These are phyloP conservation scores for Plenodomus lindquistii DNA, from an alignment of 2,329 filamentous ascomycete species.

Conservation along the genomic window DNA sequence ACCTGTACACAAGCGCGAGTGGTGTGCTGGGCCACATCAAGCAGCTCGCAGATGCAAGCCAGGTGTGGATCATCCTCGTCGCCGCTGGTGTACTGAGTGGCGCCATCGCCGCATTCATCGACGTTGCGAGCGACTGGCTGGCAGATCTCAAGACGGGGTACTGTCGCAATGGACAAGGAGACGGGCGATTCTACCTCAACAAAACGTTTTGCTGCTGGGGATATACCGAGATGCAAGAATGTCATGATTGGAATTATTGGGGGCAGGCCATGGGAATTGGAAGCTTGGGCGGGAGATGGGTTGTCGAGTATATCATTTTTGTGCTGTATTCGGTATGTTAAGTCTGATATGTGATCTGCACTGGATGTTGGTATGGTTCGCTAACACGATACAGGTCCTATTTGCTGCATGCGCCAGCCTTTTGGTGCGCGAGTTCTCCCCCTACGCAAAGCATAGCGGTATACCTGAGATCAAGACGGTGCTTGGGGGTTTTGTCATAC, in stretches of 20 bases:
- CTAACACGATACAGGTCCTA: conserved; percentile 59
- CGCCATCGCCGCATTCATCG: conserved; percentile 82
- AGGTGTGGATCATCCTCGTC: conserved; percentile 89
- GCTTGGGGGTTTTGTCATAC: conserved; percentile 89
- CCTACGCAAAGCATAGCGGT: conserved; percentile 90
- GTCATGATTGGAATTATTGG: conserved; percentile 87
- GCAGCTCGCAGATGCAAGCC: conserved; percentile 78
- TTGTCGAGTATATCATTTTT: conserved; percentile 87
- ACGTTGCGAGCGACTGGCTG: conserved; percentile 90
- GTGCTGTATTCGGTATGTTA: conserved; percentile 76
- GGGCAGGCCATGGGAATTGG: conserved; percentile 70
- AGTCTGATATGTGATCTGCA: no score
- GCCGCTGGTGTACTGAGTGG: conserved; percentile 84
- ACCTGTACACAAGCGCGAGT: conserved; percentile 69
- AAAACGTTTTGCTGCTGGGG: conserved; percentile 92
- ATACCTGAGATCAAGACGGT: conserved; percentile 98
- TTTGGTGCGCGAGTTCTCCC: conserved; percentile 80
- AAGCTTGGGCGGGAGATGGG: conserved; percentile 72
- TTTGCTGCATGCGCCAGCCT: conserved; percentile 79
- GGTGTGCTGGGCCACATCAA: conserved; percentile 74
- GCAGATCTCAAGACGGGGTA: conserved; percentile 90
- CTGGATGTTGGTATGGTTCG: background rate
- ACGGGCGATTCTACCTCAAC: conserved; percentile 88
- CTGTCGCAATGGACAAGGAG: conserved; percentile 75
- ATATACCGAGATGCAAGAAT: conserved; percentile 75